Conservation (phyloP, 352 stramenopile species). For the Globisporangium acanthophoron region DNA sequence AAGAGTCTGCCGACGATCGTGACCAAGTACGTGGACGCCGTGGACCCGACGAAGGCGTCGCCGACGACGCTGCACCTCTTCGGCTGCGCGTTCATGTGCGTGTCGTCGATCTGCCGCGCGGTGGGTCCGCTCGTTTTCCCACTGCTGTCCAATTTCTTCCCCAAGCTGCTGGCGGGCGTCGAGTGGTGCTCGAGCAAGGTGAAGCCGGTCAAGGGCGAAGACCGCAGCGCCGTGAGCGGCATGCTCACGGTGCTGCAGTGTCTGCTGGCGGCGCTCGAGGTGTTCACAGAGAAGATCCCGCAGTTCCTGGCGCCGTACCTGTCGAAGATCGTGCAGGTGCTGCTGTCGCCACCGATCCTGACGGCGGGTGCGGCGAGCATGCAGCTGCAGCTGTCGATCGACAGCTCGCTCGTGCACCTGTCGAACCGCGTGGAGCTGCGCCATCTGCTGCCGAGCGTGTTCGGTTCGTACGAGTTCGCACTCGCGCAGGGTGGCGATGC, state of each 20-base stretch:
- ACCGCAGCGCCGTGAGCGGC: slow-evolving; percentile 15
- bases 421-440: slow-evolving; percentile 69
- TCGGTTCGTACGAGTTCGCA: slow-evolving; percentile 64
- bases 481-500: slow-evolving; percentile 38
- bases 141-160: slow-evolving; percentile 81
- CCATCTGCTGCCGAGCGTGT: slow-evolving; percentile 63
- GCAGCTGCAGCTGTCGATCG: slow-evolving; percentile 47
- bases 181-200: slow-evolving; percentile 38
- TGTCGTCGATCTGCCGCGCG: slow-evolving; percentile 69
- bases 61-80: slow-evolving; percentile 68
- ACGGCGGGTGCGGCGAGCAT: slow-evolving; percentile 20
- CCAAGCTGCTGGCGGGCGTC: slow-evolving; percentile 59
- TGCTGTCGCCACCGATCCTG: slow-evolving; percentile 51
- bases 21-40: slow-evolving; percentile 44
- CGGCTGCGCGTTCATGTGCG: slow-evolving; percentile 74
- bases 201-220: slow-evolving; percentile 18
- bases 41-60: slow-evolving; percentile 39
- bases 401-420: slow-evolving; percentile 61
- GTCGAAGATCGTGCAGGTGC: slow-evolving; percentile 44
- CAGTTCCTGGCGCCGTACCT: slow-evolving; percentile 82
- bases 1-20: slow-evolving; percentile 64
- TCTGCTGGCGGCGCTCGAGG: slow-evolving; percentile 62
- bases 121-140: slow-evolving; percentile 73
- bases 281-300: slow-evolving; percentile 80
- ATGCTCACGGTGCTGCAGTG: slow-evolving; percentile 67